A percentile compares a stretch with the other conserved stretches of the same genome.
phyloP scores from a whole-genome alignment of 768 basidiomycete species.

The Amanita polypyramis region DNA sequence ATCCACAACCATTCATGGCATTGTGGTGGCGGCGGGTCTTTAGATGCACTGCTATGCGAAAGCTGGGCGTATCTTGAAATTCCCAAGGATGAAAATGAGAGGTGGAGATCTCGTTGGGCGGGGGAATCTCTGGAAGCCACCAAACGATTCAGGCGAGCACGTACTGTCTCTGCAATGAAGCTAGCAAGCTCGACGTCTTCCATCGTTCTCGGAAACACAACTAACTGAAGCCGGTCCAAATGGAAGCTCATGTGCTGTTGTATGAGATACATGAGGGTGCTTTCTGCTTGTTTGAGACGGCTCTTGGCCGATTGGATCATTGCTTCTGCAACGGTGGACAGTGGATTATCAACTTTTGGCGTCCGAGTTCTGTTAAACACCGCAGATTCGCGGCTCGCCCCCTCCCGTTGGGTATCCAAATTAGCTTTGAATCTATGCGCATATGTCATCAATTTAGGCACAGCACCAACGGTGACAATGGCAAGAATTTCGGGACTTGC shows the following conservation, averaged over 20 bases:
- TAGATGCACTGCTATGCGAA: conserved; percentile 32
- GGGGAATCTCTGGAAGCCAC: conserved; percentile 39
- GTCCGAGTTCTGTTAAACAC: conserved; percentile 65
- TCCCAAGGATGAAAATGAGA: conserved; percentile 68
- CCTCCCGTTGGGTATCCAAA: conserved; percentile 61
- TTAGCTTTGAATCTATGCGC: conserved; percentile 66
- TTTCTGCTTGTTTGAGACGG: conserved; percentile 59
- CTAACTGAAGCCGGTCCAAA: conserved; percentile 52
- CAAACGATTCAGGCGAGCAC: conserved; percentile 59
- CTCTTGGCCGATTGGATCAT: conserved; percentile 68
- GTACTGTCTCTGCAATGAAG: conserved; percentile 56
- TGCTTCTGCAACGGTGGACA: conserved; percentile 80
- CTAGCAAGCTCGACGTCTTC: conserved; percentile 69
- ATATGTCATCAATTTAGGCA: conserved; percentile 69
- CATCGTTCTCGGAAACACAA: conserved; percentile 74
- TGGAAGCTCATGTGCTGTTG: conserved; percentile 67
- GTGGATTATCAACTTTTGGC: conserved; percentile 67
- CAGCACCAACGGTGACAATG: conserved; percentile 60
- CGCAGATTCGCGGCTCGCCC: conserved; percentile 69
- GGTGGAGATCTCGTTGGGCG: conserved; percentile 51
- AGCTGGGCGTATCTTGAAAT: conserved; percentile 66
- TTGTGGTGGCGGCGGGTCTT: conserved; percentile 16
- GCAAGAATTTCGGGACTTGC: conserved; percentile 58
- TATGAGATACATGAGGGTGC: conserved; percentile 48
- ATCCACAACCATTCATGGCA: conserved; percentile 49